These are phyloP conservation scores for Melaleuca quinquenervia DNA, from an alignment of 345 rosid species.

Conservation along the genomic window DNA sequence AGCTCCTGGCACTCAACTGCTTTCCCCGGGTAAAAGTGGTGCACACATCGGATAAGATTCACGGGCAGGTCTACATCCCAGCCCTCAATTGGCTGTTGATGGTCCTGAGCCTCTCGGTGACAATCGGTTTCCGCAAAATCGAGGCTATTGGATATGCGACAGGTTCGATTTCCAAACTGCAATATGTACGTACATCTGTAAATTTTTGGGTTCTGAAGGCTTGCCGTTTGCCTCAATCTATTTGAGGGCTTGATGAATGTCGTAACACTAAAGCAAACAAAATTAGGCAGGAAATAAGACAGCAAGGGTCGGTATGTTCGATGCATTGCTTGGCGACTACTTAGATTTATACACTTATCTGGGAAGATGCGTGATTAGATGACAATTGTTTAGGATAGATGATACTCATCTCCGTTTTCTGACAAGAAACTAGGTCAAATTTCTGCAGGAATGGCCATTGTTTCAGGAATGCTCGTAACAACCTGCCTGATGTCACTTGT, in stretches of 20 bases:
- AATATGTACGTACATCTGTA: not conserved
- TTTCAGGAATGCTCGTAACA: conserved; percentile 46
- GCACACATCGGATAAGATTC: conserved; percentile 40
- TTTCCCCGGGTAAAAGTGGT: conserved; percentile 53
- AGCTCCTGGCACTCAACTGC: conserved; percentile 48
- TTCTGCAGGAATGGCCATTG: conserved; percentile 37
- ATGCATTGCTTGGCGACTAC: not conserved
- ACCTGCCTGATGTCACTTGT: conserved; percentile 58
- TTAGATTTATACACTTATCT: not conserved
- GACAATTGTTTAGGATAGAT: not conserved
- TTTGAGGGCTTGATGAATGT: not conserved
- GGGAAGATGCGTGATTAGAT: not conserved
- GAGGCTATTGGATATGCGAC: conserved; percentile 31
- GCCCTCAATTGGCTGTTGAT: conserved; percentile 52
- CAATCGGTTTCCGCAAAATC: conserved; percentile 31
- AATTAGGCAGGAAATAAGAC: not conserved
- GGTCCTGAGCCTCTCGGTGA: conserved; percentile 39
- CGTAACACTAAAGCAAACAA: too few relatives aligned
- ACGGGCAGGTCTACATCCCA: conserved; percentile 55
- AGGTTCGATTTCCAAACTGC: conserved; percentile 13
- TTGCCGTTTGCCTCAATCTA: not conserved
- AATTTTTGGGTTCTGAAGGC: not conserved
- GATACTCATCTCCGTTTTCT: not conserved
- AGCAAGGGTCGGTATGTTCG: not conserved
- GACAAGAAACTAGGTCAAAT: not conserved